Conservation (phyloP, 129 eudicot species). For the Artemisia tridentata region DNA sequence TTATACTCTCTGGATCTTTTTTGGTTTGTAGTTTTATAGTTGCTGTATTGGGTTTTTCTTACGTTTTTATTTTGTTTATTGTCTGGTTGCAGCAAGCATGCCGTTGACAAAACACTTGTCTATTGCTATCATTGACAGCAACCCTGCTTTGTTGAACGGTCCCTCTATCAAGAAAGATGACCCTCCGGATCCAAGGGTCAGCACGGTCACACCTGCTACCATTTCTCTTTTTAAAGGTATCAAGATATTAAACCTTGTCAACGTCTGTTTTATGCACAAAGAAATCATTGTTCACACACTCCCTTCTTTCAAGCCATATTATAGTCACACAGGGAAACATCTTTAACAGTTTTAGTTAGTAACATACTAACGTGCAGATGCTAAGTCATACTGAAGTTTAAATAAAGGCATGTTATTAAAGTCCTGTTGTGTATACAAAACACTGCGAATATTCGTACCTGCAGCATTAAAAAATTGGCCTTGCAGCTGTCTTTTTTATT, state of each 20-base stretch:
- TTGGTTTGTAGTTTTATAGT: not conserved
- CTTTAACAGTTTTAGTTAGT: not conserved
- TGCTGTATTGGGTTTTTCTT: slow-evolving; percentile 6
- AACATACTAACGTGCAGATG: not conserved
- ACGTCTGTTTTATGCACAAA: slow-evolving; percentile 23
- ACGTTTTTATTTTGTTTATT: slow-evolving; percentile 10
- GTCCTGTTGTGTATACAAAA: not conserved
- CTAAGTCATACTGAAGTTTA: slow-evolving; percentile 9
- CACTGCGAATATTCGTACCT: not conserved
- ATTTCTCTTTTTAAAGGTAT: slow-evolving; percentile 89
- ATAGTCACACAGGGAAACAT: not conserved
- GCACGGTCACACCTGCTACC: slow-evolving; percentile 92
- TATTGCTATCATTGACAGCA: slow-evolving; percentile 94
- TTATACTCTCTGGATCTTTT: not conserved
- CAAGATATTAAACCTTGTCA: slow-evolving; percentile 12
- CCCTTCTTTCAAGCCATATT: slow-evolving; percentile 15
- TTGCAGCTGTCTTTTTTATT: no score
- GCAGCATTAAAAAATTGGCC: not conserved
- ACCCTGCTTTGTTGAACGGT: slow-evolving; percentile 63
- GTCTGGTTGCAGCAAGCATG: slow-evolving; percentile 66
- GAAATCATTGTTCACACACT: slow-evolving; percentile 1
- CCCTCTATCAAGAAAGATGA: slow-evolving; percentile 63
- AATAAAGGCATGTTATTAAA: not conserved
- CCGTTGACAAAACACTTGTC: slow-evolving; percentile 73
- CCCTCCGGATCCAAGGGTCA: slow-evolving; percentile 97